phyloP scores from a whole-genome alignment of 164 flowering plant genomes.

The Litsea cubeba region DNA sequence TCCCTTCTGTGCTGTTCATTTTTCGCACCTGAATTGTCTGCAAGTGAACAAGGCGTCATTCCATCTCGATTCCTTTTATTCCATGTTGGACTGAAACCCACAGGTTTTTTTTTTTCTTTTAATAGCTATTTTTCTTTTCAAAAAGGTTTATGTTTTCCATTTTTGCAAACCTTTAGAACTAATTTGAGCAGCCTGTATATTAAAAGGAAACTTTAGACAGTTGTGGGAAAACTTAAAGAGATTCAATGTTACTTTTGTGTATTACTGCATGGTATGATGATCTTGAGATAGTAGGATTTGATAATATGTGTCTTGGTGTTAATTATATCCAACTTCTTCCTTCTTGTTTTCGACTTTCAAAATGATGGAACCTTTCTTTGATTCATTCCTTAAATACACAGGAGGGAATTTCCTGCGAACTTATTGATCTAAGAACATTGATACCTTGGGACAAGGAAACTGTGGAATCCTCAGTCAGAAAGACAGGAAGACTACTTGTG shows the following conservation, averaged over 20 bases:
- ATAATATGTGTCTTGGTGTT: too few relatives aligned
- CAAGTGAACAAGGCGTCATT: background rate
- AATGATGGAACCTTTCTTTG: background rate
- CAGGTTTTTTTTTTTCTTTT: too few relatives aligned
- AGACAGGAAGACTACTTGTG: constrained; percentile 94
- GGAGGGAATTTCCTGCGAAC: constrained; percentile 96
- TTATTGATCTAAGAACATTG: constrained; percentile 80
- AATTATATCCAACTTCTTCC: too few relatives aligned
- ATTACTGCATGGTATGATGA: background rate
- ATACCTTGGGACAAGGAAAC: constrained; percentile 98
- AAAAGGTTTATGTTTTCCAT: too few relatives aligned
- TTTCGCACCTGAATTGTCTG: too few relatives aligned
- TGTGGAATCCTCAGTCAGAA: constrained; percentile 84
- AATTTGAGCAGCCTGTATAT: too few relatives aligned
- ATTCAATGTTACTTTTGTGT: background rate
- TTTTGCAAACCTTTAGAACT: too few relatives aligned
- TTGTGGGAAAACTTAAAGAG: background rate
- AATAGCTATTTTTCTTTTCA: too few relatives aligned
- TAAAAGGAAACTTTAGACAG: background rate
- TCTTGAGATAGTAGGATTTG: background rate
- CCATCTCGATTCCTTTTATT: too few relatives aligned
- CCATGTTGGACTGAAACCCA: background rate
- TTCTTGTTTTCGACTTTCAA: background rate
- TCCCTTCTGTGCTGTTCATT: too few relatives aligned
- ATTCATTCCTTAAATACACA: constrained; percentile 26